Evolutionary conservation across 345 rosid genomes (phyloP).

Genomic region (Cardamine chenopodiifolia): DNA sequence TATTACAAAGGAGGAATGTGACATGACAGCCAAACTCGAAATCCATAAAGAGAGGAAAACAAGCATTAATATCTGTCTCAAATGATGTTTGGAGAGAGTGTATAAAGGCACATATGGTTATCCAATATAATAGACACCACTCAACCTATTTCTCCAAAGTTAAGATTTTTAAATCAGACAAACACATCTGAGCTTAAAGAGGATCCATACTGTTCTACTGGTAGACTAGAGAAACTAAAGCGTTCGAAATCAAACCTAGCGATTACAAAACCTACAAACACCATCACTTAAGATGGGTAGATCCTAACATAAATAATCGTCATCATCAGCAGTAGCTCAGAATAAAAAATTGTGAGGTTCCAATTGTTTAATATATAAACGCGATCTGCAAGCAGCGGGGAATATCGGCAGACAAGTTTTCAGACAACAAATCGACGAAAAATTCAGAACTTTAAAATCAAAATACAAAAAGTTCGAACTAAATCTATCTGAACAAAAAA

Average conservation of each 20-base stretch:
- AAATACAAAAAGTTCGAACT: background rate
- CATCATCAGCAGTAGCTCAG: constrained; percentile 23
- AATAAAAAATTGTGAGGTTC: background rate
- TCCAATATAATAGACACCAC: constrained; percentile 37
- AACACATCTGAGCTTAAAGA: background rate
- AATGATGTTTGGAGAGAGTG: constrained; percentile 24
- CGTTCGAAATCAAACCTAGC: background rate
- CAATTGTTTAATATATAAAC: background rate
- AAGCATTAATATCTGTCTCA: constrained; percentile 41
- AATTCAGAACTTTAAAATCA: constrained; percentile 10
- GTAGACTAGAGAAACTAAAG: background rate
- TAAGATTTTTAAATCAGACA: background rate
- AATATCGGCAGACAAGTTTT: background rate
- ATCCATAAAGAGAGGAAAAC: constrained; percentile 34
- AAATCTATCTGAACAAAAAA: background rate
- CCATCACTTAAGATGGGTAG: background rate
- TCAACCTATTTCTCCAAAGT: constrained; percentile 31
- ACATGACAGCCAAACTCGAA: constrained; percentile 44
- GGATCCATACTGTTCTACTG: background rate
- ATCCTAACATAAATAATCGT: constrained; percentile 13
- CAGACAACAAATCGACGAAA: constrained; percentile 3
- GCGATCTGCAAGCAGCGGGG: constrained; percentile 24
- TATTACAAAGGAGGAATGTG: constrained; percentile 10
- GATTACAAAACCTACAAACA: background rate
- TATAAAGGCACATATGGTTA: constrained; percentile 18